Evolutionary conservation across 2,329 filamentous ascomycete genomes (phyloP), one percentile per base, ranked within the genome.

Genomic region (Emmonsiellopsis sp.): DNA sequence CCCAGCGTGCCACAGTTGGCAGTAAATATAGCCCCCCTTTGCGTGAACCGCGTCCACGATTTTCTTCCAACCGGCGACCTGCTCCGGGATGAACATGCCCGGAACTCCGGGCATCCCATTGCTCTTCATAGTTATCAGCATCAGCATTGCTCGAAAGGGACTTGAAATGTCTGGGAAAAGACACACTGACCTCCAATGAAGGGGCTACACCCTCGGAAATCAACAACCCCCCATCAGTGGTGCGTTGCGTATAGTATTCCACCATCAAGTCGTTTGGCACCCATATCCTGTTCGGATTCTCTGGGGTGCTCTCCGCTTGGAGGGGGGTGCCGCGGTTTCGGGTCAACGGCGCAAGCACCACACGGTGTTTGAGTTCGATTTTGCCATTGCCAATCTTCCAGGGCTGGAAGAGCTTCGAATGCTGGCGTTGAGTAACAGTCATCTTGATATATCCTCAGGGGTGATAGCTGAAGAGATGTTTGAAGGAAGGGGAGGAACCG

Each of bases 281-380:
- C 69, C 77, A 81, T 58, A 74, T 66, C 40, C 77, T 72, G 62
- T 74, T 78, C 44, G 72, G 74, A 54, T 66, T 72, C 57, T 79
- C 75, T 0, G 69, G 60, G 0, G 72, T 76, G 32, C 72, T 75
- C 7, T 66, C 60, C 10, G 66, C 57, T 9, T 70, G 70, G 38
- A 73, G 51, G 3, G 78, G 76, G 5, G 72, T 74, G 15, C 76
- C 76, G 30, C 79, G 73, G 59, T 76, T 77, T 15, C 79, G 73
- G 5, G 79, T 82, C 53, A 82, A 63, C 2, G 80, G 76, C 1
- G 78, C 75, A 58, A 76, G 63, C 44, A 78, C 68, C 26, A 82
- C 65, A 51, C 79, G 75, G 59, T 81, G 78, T 48, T 73, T 68
- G 34, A 83, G 73, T 8, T 64, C 64, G 43, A 76, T 70, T 43